phyloP scores from a whole-genome alignment of 495 filamentous ascomycete genomes.

The Talaromyces trachyspermus region DNA sequence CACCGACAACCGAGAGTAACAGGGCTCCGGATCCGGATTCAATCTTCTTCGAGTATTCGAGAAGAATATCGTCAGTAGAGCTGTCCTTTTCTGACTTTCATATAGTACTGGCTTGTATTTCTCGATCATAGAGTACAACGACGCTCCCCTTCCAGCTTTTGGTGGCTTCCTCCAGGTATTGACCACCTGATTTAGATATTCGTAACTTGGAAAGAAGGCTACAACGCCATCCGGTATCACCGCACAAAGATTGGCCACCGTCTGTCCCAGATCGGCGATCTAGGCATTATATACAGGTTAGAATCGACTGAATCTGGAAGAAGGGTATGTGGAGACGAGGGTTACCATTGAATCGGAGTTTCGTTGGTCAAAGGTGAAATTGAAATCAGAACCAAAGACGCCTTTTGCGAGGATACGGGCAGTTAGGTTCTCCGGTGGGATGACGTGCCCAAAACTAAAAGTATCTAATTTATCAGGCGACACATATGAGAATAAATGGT shows the following conservation, averaged over 20 bases:
- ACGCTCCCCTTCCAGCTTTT: constrained; percentile 21
- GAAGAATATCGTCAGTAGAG: constrained; percentile 58
- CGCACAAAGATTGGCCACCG: constrained; percentile 61
- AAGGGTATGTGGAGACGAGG: background rate
- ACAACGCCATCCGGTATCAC: constrained; percentile 85
- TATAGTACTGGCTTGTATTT: constrained; percentile 59
- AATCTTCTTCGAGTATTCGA: constrained; percentile 64
- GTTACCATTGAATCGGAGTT: constrained; percentile 47
- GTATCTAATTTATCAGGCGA: constrained; percentile 58
- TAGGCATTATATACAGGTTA: constrained; percentile 20
- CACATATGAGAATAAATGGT: constrained; percentile 77
- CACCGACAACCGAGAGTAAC: constrained; percentile 89
- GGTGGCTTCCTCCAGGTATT: constrained; percentile 52
- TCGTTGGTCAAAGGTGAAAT: constrained; percentile 80
- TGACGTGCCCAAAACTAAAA: constrained; percentile 91
- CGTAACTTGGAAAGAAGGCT: constrained; percentile 94
- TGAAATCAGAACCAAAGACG: constrained; percentile 54
- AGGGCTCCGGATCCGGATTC: constrained; percentile 62
- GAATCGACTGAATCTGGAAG: no score
- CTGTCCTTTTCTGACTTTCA: constrained; percentile 47
- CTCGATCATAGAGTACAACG: constrained; percentile 32
- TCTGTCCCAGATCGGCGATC: constrained; percentile 69
- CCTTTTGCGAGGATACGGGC: constrained; percentile 57
- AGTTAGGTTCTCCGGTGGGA: constrained; percentile 71
- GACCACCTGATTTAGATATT: constrained; percentile 72